Evolutionary conservation across 345 rosid genomes (phyloP), one percentile per base, ranked within the genome.

Genomic region (Boechera retrofracta): DNA sequence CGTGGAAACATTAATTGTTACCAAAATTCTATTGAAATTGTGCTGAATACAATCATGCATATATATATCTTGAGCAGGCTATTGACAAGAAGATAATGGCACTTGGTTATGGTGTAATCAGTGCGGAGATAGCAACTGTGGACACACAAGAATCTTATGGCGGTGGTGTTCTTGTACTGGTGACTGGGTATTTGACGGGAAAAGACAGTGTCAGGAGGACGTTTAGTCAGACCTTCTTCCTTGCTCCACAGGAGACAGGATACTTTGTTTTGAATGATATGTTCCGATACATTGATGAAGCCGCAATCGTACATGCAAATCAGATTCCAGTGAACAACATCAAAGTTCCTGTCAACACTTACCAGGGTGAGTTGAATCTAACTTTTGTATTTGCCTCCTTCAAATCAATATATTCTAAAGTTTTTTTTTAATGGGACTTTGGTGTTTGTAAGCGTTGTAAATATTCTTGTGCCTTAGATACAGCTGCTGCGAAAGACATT

Each of bases 201-300:
- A 86, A 72, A 69, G 90, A 89, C 63, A 38, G 78, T 26, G 31
- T 77, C 68, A 85, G 81, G 74, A 82, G 85, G 81, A 89, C 83
- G 41, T 93, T 93, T 81, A 79, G 90, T 59, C 99, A 93, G 80
- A 86, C 82, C 29, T 93, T 96, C 83, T 93, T 96, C 82, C 82
- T 96, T 75, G 96, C 96, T 15, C 99, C 98, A 42, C 99, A 95
- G 82, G 94, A 92, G 73, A 89, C 82, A 0, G 99, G 99, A 11
- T 95, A 89, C 86, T 95, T 85, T 85, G 99, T 95, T 66, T 83
- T 92, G 86, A 95, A 95, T 89, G 99, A 95, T 72, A 82, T 92
- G 11, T 86, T 92, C 56, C 85, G 99, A 60, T 87, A 77, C 62
- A 82, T 92, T 58, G 97, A 85, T 65, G 97, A 86, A 38, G 36